Percentiles rank a stretch among this genome's conserved stretches.
These are phyloP conservation scores for Fusarium sp. DNA, from an alignment of 2,329 filamentous ascomycete genomes.

Conservation along the genomic window DNA sequence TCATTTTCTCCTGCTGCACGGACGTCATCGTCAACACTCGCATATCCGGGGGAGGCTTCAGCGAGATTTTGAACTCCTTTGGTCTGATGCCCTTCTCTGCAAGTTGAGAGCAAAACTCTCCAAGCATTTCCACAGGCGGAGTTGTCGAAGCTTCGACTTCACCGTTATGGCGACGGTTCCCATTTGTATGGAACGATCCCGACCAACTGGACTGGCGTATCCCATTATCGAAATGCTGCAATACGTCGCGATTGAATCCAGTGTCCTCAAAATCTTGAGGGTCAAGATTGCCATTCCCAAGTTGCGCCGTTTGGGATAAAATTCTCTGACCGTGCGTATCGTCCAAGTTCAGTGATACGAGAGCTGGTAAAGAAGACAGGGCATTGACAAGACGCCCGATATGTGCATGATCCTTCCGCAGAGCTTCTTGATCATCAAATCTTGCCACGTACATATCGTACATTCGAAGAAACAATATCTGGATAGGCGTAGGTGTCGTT, in stretches of 20 bases:
- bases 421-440: background rate
- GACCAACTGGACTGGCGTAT: constrained; percentile 6
- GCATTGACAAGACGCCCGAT: background rate
- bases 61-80: background rate
- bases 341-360: background rate
- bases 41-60: background rate
- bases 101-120: constrained; percentile 5
- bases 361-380: background rate
- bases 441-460: constrained; percentile 4
- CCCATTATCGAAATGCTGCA: background rate
- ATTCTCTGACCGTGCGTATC: background rate
- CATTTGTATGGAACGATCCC: background rate
- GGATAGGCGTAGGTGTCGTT: background rate
- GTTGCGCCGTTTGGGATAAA: too few species aligned
- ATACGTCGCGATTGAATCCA: background rate
- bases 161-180: background rate
- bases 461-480: background rate
- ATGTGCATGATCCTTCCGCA: constrained; percentile 1
- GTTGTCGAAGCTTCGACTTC: background rate
- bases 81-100: background rate
- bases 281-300: background rate
- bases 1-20: background rate
- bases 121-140: constrained; percentile 10
- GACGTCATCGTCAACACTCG: background rate
- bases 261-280: background rate